Evolutionary conservation across 768 basidiomycete species (phyloP).

Genomic region (Lactarius psammicola): DNA sequence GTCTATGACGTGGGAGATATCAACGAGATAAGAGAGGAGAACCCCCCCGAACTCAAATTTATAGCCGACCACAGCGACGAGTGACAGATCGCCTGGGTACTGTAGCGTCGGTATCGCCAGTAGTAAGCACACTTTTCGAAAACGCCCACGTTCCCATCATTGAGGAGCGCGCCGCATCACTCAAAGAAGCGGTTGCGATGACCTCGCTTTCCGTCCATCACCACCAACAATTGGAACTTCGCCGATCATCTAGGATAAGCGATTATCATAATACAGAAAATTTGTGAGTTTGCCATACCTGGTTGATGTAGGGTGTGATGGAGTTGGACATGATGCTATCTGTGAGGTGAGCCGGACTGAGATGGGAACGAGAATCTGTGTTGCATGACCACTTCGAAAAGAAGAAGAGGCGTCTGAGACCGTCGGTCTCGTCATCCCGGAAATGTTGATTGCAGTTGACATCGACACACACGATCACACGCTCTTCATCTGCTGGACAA

Average conservation of each 20-base stretch:
- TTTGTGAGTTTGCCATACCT: conserved; percentile 35
- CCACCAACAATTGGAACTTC: conserved; percentile 44
- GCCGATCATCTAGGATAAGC: conserved; percentile 39
- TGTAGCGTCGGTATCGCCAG: conserved; percentile 59
- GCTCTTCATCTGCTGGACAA: too few relatives aligned
- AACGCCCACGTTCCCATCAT: conserved; percentile 41
- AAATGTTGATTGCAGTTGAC: background rate
- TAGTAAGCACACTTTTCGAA: conserved; percentile 68
- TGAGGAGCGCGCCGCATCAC: background rate
- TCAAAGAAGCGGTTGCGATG: background rate
- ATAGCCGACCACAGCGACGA: conserved; percentile 17
- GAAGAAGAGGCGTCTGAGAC: too few relatives aligned
- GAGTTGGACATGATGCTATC: conserved; percentile 7
- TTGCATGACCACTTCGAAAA: background rate
- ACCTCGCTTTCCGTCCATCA: conserved; percentile 36
- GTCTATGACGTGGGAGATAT: background rate
- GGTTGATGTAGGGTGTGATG: conserved; percentile 35
- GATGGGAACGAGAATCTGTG: background rate
- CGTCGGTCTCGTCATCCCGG: background rate
- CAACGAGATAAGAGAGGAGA: background rate
- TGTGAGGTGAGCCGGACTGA: background rate
- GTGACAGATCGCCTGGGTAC: conserved; percentile 40
- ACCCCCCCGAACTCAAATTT: background rate
- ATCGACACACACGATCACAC: background rate
- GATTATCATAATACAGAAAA: background rate